Evolutionary conservation across 2,329 filamentous ascomycete species (phyloP), one percentile per base, ranked within the genome.

Genomic region (Ilyonectria destructans): DNA sequence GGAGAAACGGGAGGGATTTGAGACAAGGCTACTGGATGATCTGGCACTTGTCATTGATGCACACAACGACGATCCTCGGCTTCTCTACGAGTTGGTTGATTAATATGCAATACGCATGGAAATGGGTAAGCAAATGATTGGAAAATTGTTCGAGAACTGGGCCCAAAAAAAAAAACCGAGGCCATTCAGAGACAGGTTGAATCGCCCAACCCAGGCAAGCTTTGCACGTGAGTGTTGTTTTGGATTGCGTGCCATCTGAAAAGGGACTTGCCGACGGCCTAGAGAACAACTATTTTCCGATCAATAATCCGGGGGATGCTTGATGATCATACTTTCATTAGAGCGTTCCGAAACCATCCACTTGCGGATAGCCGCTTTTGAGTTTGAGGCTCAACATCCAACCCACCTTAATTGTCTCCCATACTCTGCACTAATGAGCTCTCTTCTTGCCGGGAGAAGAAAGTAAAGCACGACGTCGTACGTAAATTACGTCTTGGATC

Each of bases 101-200:
- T 12, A 33, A 33, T 9, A 12, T 33, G 31, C 12, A 12, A 33
- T 6, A 33, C 8, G 12, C 3, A 12, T 12, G 31, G 31, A 9
- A 33, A 33, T 33, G 31, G 31, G 31, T 49, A 33, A 13, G 3
- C 9, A n/a, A 13, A 57, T 57, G 23, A 6, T 5, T 1, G 6
- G 26, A 6, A 26, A 26, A 26, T 26, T 26, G 26, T 6, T 26
- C 26, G 26, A 26, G 26, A 26, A 26, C 26, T 6, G 26, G 26
- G 4, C 26, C 26, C 4, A 26, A 26, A 26, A 52, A 10, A 58
- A 37, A 46, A n/a, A n/a, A n/a, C n/a, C 52, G 55, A 64, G 29
- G 37, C 37, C 45, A 64, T 64, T 64, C 55, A 54, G 62, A 54
- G 10, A 56, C 21, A n/a, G 43, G 17, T 9, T n/a, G 17, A 12